Percentiles rank a stretch among this genome's conserved stretches.
phyloP scores from a whole-genome alignment of 1,284 basidiomycete genomes.

The Trichosporon sp. region DNA sequence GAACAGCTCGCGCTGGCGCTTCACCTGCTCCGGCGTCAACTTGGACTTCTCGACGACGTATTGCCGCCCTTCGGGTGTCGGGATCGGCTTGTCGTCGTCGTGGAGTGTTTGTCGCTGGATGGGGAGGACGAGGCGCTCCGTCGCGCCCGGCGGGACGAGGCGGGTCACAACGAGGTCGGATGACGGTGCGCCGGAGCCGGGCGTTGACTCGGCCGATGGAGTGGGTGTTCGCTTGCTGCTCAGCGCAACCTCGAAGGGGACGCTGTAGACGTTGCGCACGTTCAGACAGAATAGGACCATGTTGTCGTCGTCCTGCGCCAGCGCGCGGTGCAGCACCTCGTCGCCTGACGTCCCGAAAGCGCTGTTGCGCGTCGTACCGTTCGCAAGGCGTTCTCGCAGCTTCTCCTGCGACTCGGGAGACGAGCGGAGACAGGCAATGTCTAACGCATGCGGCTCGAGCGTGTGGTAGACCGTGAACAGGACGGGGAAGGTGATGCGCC shows the following conservation, averaged over 20 bases:
- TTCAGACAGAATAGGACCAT: conserved; percentile 83
- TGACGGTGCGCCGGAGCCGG: not conserved
- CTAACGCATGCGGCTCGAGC: conserved; percentile 75
- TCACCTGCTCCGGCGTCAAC: conserved; percentile 58
- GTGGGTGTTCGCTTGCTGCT: conserved; percentile 45
- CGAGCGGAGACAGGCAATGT: conserved; percentile 56
- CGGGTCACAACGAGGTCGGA: conserved; percentile 52
- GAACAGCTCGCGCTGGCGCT: conserved; percentile 68
- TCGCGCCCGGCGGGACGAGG: conserved; percentile 75
- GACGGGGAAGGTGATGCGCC: conserved; percentile 75
- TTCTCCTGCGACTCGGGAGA: not conserved
- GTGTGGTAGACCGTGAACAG: conserved; percentile 89
- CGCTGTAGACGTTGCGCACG: conserved; percentile 78
- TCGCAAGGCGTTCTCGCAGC: not conserved
- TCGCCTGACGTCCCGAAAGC: conserved; percentile 26
- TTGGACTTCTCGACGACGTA: conserved; percentile 77
- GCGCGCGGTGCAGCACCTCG: conserved; percentile 29
- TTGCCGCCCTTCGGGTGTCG: conserved; percentile 78
- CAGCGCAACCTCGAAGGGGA: conserved; percentile 80
- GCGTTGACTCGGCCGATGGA: not conserved
- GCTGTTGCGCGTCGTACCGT: not conserved
- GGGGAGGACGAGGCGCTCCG: conserved; percentile 70
- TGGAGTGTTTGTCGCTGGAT: conserved; percentile 63
- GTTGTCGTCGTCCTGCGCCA: conserved; percentile 55
- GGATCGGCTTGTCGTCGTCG: conserved; percentile 64